Evolutionary conservation across 2,329 filamentous ascomycete genomes (phyloP), one percentile per base, ranked within the genome.

Genomic region (Hypoxylon sp.): DNA sequence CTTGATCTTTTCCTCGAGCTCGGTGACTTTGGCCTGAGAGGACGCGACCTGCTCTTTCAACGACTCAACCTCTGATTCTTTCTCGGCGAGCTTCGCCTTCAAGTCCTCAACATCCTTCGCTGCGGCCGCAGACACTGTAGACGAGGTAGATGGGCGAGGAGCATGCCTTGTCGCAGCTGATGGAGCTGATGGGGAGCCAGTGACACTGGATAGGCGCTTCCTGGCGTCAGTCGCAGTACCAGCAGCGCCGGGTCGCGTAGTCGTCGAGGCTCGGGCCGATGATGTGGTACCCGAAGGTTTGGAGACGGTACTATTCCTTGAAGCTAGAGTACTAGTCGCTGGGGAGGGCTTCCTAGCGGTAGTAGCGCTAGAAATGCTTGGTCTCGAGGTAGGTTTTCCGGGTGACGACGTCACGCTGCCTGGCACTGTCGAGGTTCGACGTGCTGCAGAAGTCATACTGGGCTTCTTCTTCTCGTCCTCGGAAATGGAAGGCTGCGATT

Each of bases 31-130:
- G 53, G 83, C 83, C 72, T 88, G 81, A 0, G 85, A 87, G 7
- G 82, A 77, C 61, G 83, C 78, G 51, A 90, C 83, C 70, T 90
- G 84, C 5, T 81, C 79, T 75, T 86, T 87, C 29, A 90, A 81
- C 11, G 83, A 77, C 57, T 85, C 82, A 8, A 90, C 84, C 72
- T 88, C 85, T 5, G 82, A 76, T 72, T 90, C 87, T 67, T 86
- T 87, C 30, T 86, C 82, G 3, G 81, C 80, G 21, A 90, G 80
- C 77, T 89, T 88, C 6, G 81, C 76, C 79, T 87, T 90, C 45
- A 90, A 80, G 47, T 87, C 84, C 52, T 90, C 87, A 2, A 87
- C 78, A 71, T 88, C 87, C 77, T 87, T 89, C 19, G 82, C 75
- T 6, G 82, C 80, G 14, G 80, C 75, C 21, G 82, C 79, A 32